Percentiles rank a stretch among this genome's conserved stretches.
Evolutionary conservation across 345 rosid species (phyloP).

Genomic region (Cardiospermum halicacabum): DNA sequence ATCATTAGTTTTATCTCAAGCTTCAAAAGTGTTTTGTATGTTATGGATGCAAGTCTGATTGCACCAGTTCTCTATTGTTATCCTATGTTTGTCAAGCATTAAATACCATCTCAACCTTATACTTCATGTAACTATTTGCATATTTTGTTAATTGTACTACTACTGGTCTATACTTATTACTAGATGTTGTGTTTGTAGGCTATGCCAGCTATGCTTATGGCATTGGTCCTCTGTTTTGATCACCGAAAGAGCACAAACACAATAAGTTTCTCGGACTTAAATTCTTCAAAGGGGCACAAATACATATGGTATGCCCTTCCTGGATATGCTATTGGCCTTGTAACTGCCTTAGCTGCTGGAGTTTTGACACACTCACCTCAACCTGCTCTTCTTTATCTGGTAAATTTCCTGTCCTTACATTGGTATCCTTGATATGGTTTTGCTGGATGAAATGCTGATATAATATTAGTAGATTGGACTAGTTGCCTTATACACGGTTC

Average conservation of each 20-base stretch:
- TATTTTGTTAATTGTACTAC: neutral
- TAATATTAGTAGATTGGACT: no score
- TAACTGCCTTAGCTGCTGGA: constrained; percentile 79
- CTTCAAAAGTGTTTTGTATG: constrained; percentile 1
- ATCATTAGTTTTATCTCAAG: neutral
- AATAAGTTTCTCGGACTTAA: constrained; percentile 55
- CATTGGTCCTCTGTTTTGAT: constrained; percentile 84
- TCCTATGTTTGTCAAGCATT: no score
- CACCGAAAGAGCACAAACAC: constrained; percentile 77
- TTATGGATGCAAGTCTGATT: neutral
- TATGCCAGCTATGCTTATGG: constrained; percentile 91
- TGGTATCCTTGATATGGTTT: neutral
- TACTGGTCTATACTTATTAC: neutral
- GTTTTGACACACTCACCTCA: constrained; percentile 78
- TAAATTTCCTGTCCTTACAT: constrained; percentile 17
- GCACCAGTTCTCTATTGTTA: neutral
- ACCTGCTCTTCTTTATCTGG: constrained; percentile 97
- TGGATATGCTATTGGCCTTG: constrained; percentile 80
- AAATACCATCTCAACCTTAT: neutral
- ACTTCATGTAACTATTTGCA: neutral
- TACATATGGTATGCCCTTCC: constrained; percentile 91
- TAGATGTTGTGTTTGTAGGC: constrained; percentile 50
- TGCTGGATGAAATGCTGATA: neutral
- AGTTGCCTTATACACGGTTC: neutral
- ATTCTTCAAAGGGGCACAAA: constrained; percentile 72